A percentile compares a stretch with the other conserved stretches of the same genome.
These are phyloP conservation scores for Crithidia fasciculata DNA, from an alignment of 208 protist genomes.

Conservation along the genomic window DNA sequence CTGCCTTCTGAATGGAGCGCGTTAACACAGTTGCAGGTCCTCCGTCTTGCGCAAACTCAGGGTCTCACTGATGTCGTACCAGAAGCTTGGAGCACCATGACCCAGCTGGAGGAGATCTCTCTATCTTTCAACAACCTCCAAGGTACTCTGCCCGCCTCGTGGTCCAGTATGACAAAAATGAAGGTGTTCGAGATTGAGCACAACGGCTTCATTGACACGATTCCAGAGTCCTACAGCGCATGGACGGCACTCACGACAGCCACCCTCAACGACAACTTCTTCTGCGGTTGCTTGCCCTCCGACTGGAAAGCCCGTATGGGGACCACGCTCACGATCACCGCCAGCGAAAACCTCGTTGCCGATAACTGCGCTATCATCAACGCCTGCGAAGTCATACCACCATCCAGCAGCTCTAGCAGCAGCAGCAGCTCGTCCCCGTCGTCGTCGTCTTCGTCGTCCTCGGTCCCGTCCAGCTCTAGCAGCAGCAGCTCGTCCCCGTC, in stretches of 20 bases:
- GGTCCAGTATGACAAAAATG: background rate
- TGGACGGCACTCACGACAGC: background rate
- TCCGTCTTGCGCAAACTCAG: background rate
- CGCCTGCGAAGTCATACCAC: background rate
- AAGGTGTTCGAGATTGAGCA: background rate
- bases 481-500: background rate
- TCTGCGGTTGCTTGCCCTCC: constrained; percentile 6
- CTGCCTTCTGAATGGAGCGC: constrained; percentile 6
- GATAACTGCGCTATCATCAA: background rate
- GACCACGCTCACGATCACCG: background rate
- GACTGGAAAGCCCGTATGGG: background rate
- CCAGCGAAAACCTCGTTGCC: background rate
- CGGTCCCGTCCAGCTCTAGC: background rate
- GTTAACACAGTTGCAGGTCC: background rate
- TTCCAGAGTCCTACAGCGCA: background rate
- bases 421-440: constrained; percentile 1
- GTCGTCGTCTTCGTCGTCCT: background rate
- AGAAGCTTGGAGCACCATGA: background rate
- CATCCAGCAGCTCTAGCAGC: background rate
- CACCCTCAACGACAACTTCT: background rate
- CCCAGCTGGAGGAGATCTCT: constrained; percentile 1
- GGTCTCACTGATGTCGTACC: background rate
- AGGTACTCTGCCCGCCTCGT: constrained; percentile 1
- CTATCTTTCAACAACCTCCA: background rate
- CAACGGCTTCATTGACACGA: background rate